phyloP scores from a whole-genome alignment of 208 protist species.

The Zelonia costaricensis region DNA sequence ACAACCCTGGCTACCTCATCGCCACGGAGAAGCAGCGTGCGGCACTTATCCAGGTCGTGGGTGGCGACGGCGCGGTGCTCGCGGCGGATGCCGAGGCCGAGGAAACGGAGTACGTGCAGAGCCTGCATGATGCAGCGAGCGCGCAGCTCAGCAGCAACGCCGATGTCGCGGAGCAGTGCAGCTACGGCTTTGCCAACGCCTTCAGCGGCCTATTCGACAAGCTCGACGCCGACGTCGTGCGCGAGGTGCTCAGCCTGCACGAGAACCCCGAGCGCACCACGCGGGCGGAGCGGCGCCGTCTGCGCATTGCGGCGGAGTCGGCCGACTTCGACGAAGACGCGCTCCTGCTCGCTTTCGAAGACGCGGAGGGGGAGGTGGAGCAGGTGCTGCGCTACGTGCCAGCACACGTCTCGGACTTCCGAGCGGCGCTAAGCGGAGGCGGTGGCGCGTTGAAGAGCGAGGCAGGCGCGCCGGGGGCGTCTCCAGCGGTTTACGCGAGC shows the following conservation, averaged over 20 bases:
- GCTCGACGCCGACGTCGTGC: conserved; percentile 54
- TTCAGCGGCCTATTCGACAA: conserved; percentile 75
- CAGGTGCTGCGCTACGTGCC: conserved; percentile 68
- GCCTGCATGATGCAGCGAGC: conserved; percentile 14
- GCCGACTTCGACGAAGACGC: conserved; percentile 75
- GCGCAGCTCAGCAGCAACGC: neutral
- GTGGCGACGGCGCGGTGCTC: neutral
- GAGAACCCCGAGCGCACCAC: conserved; percentile 55
- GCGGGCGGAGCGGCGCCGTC: conserved; percentile 41
- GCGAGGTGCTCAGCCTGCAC: conserved; percentile 61
- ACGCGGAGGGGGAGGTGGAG: conserved; percentile 71
- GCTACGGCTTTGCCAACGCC: conserved; percentile 83
- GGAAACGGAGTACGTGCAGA: conserved; percentile 81
- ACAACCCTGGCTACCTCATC: conserved; percentile 87
- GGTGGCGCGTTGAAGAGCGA: conserved; percentile 7
- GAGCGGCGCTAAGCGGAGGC: conserved; percentile 33
- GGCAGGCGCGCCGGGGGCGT: neutral
- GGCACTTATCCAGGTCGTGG: conserved; percentile 49
- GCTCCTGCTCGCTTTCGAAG: conserved; percentile 64
- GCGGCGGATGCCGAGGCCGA: conserved; percentile 37
- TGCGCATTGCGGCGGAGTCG: conserved; percentile 50
- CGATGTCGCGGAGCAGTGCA: conserved; percentile 12
- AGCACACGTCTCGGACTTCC: conserved; percentile 54
- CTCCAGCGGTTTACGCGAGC: conserved; percentile 17
- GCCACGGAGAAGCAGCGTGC: conserved; percentile 78